Base-by-base conservation (phyloP, 306 rosid species). In the Leucaena leucocephala region DNA sequence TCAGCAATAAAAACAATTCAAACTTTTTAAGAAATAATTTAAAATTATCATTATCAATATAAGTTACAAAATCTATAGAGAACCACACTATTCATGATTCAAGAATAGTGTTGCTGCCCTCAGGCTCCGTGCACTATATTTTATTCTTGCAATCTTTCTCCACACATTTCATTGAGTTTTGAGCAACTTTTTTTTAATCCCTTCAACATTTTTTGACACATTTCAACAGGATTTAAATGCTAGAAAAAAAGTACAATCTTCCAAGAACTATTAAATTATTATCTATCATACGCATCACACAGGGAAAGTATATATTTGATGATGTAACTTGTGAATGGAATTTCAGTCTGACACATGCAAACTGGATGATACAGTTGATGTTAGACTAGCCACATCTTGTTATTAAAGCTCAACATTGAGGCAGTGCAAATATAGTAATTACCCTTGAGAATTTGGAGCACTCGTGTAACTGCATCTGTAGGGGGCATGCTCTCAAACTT, bases 401-500 rank as follows among this genome's bases (percentile, higher is more conserved):
- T 76, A 79, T 6, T 55, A 66, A 68, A 76, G 52, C 27, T 9
- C 10, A 71, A 81, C 33, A 67, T 78, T 72, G 50, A 82, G 35
- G 42, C 14, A 27, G 49, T 42, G 69, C 67, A 72, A 59, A 75
- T 16, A 40, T 59, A 66, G 74, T 59, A 48, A 62, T 85, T 87
- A 95, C 98, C 96, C 84, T 83, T 92, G 44, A 95, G 98, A 86
- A 95, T 95, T 86, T 92, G 98, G 78, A 95, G 86, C 88, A 92
- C 98, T 10, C 78, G 80, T 7, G 98, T 92, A 71, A 92, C 97
- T 5, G 98, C 98, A 88, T 92, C 98, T 3, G 97, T 95, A 34
- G 98, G 98, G 65, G 97, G 94, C 98, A 95, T 92, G 85, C 92
- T 92, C 92, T 95, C 98, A 87, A 95, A 95, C 85, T 88, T 95